These are phyloP conservation scores for Byssochlamys sp. DNA, from an alignment of 2,329 filamentous ascomycete species.

Conservation along the genomic window DNA sequence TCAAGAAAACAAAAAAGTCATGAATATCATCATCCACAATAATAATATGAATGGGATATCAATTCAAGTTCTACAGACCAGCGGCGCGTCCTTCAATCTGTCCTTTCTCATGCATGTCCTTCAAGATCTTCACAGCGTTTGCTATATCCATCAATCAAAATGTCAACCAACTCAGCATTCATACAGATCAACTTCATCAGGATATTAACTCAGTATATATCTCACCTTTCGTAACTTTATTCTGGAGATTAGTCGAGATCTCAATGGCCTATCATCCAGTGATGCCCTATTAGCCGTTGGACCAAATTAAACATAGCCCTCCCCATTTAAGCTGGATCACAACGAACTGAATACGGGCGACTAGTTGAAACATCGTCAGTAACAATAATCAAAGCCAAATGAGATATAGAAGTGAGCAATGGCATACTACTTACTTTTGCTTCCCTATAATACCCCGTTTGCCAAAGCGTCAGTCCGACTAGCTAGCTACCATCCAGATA, in stretches of 20 bases:
- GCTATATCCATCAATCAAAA: conserved; percentile 24
- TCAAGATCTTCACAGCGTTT: conserved; percentile 51
- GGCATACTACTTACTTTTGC: conserved; percentile 34
- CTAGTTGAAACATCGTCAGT: conserved; percentile 17
- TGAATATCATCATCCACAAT: background rate
- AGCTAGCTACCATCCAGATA: background rate
- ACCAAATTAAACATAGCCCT: no score
- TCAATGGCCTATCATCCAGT: conserved; percentile 39
- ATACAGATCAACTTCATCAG: conserved; percentile 6
- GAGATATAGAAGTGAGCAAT: no score
- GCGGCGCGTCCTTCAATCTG: conserved; percentile 49
- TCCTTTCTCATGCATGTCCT: conserved; percentile 52
- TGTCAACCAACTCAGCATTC: background rate
- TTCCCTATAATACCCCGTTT: conserved; percentile 26
- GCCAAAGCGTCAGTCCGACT: background rate
- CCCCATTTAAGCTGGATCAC: background rate
- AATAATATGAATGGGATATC: no score
- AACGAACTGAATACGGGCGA: conserved; percentile 45
- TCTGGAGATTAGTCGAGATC: conserved; percentile 52
- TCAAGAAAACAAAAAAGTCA: background rate
- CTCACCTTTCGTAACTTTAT: conserved; percentile 48
- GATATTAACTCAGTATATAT: background rate
- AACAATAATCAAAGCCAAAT: no score
- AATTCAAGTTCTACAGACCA: conserved; percentile 26
- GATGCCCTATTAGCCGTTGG: background rate